phyloP scores from a whole-genome alignment of 2,329 filamentous ascomycete genomes.

The Pseudogymnoascus sp. region DNA sequence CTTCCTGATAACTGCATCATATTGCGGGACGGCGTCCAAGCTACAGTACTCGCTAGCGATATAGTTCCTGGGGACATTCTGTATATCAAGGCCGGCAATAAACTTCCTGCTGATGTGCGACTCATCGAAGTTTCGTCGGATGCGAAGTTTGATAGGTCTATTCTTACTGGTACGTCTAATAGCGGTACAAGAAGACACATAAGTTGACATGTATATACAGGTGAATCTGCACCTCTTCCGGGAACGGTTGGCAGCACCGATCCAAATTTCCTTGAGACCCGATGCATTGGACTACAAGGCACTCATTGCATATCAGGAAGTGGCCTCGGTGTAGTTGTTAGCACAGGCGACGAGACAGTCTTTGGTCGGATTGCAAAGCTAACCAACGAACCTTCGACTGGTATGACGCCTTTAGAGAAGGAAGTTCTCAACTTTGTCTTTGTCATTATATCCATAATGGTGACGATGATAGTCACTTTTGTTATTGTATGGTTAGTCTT shows the following conservation, averaged over 20 bases:
- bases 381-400: slow-evolving; percentile 59
- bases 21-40: slow-evolving; percentile 48
- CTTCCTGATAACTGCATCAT: slow-evolving; percentile 65
- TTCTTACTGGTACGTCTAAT: slow-evolving; percentile 51
- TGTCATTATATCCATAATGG: slow-evolving; percentile 61
- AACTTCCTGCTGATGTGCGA: slow-evolving; percentile 64
- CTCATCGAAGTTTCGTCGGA: slow-evolving; percentile 62
- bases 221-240: slow-evolving; percentile 57
- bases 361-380: slow-evolving; percentile 69
- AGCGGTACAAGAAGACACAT: not conserved
- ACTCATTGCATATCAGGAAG: slow-evolving; percentile 67
- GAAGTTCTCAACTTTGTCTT: slow-evolving; percentile 67
- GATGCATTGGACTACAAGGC: slow-evolving; percentile 69
- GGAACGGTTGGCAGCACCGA: slow-evolving; percentile 60
- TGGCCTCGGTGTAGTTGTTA: slow-evolving; percentile 59
- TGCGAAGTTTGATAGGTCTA: slow-evolving; percentile 63
- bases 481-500: slow-evolving; percentile 53
- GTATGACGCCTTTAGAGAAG: slow-evolving; percentile 60
- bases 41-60: slow-evolving; percentile 44
- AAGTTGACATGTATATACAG: slow-evolving; percentile 25
- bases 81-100: slow-evolving; percentile 61
- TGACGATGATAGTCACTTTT: slow-evolving; percentile 56
- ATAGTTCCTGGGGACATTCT: slow-evolving; percentile 67
- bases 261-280: slow-evolving; percentile 68
- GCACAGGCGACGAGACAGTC: slow-evolving; percentile 64